Evolutionary conservation across 495 filamentous ascomycete species (phyloP).

Genomic region (Extremus antarcticus): DNA sequence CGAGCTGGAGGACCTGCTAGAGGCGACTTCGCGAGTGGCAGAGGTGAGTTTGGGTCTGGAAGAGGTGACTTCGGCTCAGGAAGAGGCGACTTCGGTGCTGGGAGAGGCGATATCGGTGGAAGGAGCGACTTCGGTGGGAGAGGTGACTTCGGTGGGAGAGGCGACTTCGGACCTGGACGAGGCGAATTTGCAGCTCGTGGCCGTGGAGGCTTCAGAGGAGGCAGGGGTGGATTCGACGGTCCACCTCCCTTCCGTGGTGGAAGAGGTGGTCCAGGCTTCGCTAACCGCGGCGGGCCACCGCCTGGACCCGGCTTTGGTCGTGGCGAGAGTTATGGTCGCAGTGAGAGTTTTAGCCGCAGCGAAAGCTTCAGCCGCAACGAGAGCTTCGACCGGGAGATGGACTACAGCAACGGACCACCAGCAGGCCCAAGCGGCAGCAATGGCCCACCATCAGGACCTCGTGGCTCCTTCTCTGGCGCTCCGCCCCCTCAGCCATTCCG

Average conservation of each 20-base stretch:
- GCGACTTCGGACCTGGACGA: conserved; percentile 12
- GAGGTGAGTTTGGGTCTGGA: conserved; percentile 5
- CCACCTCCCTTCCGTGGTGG: conserved; percentile 8
- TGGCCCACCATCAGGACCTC: conserved; percentile 19
- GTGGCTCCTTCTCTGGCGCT: conserved; percentile 14
- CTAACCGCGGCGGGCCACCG: background rate
- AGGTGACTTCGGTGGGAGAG: conserved; percentile 13
- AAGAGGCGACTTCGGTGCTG: conserved; percentile 1
- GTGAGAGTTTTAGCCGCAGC: background rate
- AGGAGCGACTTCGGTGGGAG: conserved; percentile 3
- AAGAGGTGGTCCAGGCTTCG: background rate
- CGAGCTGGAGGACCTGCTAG: conserved; percentile 1
- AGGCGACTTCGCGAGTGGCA: conserved; percentile 9
- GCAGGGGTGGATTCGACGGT: background rate
- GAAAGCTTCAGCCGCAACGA: conserved; percentile 8
- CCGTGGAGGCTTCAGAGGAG: background rate
- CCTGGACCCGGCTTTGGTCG: background rate
- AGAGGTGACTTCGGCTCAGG: conserved; percentile 15
- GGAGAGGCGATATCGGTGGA: conserved; percentile 14
- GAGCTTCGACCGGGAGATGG: conserved; percentile 2
- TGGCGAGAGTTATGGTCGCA: background rate
- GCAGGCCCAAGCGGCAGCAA: background rate
- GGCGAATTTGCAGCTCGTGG: background rate
- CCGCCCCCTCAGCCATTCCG: conserved; percentile 29
- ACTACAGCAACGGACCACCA: background rate